Evolutionary conservation across 371 early-diverging fungal species (phyloP).

Genomic region (Lichtheimia ornata): DNA sequence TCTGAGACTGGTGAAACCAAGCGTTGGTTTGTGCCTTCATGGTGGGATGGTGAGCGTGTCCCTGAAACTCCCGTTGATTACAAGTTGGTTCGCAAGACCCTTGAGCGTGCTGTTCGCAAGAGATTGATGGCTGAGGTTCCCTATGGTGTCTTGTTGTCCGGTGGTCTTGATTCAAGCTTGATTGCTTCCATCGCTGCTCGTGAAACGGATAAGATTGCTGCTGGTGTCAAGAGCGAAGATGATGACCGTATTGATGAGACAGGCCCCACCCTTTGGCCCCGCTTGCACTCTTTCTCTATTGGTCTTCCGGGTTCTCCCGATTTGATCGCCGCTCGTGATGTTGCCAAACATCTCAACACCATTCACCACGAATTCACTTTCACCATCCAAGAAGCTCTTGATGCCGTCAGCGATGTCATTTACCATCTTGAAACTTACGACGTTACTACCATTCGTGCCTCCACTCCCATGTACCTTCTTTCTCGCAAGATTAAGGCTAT

Average conservation of each 20-base stretch:
- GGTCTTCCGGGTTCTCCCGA: conserved; percentile 94
- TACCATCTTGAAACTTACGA: conserved; percentile 97
- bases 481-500: conserved; percentile 95
- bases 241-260: conserved; percentile 75
- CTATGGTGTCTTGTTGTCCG: conserved; percentile 94
- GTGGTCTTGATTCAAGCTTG: conserved; percentile 93
- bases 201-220: conserved; percentile 67
- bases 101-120: conserved; percentile 90
- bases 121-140: conserved; percentile 96
- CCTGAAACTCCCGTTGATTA: conserved; percentile 64
- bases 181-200: conserved; percentile 92
- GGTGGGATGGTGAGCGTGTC: conserved; percentile 73
- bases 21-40: conserved; percentile 88
- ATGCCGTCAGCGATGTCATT: conserved; percentile 93
- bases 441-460: conserved; percentile 96
- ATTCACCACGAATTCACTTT: conserved; percentile 93
- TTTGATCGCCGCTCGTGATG: conserved; percentile 85
- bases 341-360: conserved; percentile 86
- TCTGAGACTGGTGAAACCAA: conserved; percentile 76
- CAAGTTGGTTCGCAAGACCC: conserved; percentile 70
- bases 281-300: conserved; percentile 94
- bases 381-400: conserved; percentile 93
- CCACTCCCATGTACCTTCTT: conserved; percentile 96
- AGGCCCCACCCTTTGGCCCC: conserved; percentile 72
- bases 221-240: conserved; percentile 26